Evolutionary conservation across 768 basidiomycete genomes (phyloP), one percentile per base, ranked within the genome.

Genomic region (Terana coerulea): DNA sequence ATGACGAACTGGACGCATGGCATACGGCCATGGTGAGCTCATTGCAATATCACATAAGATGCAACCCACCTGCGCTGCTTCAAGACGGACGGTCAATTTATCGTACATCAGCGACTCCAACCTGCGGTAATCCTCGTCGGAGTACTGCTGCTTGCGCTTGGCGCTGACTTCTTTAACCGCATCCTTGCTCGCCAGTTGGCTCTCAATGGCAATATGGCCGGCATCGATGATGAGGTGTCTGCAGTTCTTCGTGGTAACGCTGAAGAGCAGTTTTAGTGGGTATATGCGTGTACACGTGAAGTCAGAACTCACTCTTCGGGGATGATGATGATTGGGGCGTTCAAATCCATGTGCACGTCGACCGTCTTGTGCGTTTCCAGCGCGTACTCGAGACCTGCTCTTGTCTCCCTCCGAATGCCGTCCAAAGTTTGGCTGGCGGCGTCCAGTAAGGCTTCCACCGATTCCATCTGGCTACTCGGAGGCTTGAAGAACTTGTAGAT

Each of bases 31-130:
- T n/a, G n/a, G n/a, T n/a, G n/a, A n/a, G n/a, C n/a, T n/a, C n/a
- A n/a, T n/a, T n/a, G n/a, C n/a, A n/a, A 28, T n/a, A 33, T 6
- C 2, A 39, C 37, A 52, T 21, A 37, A 31, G 43, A 31, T 10
- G 26, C 22, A n/a, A 43, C 71, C 50, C 54, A 95, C 94, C 83
- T 98, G 95, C 11, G 97, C 93, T 37, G 88, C 85, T 59, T 93
- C 77, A 15, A 99, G 77, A 50, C 80, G 83, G 31, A 99, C 75
- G 10, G 78, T 79, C 58, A 97, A 74, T 57, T 86, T 89, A 69
- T 99, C 97, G 62, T 98, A 99, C 92, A 98, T 95, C 30, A 98
- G 71, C 2, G 86, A 86, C 68, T 98, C 93, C 22, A 99, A 75
- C 47, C 82, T 78, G 59, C 75, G 75, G 68, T 88, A 94, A 60